Evolutionary conservation across 257 asterid genomes (phyloP), one percentile per base, ranked within the genome.

Genomic region (Scutellaria barbata): DNA sequence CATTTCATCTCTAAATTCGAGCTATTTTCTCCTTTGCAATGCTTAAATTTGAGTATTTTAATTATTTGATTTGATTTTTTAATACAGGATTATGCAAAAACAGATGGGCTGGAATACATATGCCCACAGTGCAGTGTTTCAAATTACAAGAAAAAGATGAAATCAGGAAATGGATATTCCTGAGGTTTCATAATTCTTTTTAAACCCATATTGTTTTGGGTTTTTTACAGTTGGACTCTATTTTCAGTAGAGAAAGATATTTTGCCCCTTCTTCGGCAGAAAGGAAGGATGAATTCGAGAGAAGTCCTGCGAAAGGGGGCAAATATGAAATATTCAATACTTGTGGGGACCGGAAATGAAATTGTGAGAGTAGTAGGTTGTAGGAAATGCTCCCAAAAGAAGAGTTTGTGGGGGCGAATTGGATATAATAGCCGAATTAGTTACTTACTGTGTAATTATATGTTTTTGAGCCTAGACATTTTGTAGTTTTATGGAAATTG

Each of bases 71-170:
- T 30, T 30, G 4, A 30, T 3, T 61, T 13, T 41, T 43, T 72
- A n/a, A n/a, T 75, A 59, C 92, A 92, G 99, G 99, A 95, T 78
- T 95, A 95, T 58, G 99, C 99, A 71, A 95, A 95, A 82, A 95
- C 99, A 48, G 99, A 95, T 78, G 99, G 99, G 54, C 87, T 95
- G 70, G 99, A 95, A 75, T 95, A 95, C 87, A 90, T 95, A 77
- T 95, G 99, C 68, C 99, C 99, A 5, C 99, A 95, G 11, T 95
- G 99, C 94, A 88, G 97, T 63, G 83, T 89, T 54, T 79, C 98
- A 25, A 94, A 77, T 64, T 84, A 81, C 41, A 95, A 92, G 95
- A 95, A 95, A 88, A 95, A 90, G 80, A 51, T 82, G 58, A 92
- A 81, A 85, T 77, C 90, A 6, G 82, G 86, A 20, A 88, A 91